Evolutionary conservation across 164 flowering plant species (phyloP), one percentile per base, ranked within the genome.

Genomic region (Vitis rotundifolia): DNA sequence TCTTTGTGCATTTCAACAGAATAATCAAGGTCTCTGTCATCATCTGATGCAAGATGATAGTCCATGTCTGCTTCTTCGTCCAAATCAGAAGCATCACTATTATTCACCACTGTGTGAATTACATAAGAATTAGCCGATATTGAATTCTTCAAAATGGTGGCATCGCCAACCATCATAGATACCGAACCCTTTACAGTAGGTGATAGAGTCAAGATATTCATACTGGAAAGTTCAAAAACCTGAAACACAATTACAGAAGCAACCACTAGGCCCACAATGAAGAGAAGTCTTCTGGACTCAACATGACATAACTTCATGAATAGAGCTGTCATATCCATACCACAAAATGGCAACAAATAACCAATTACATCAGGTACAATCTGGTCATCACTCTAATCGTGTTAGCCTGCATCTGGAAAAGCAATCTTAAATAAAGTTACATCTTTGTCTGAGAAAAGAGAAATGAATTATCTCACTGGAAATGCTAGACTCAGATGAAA

Each of bases 251-350:
- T 44, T 12, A 72, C 14, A 58, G 53, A 26, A 67, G 70, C 57
- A 50, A 75, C 67, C 2, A 61, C 61, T 44, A 74, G 26, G 18
- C 75, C 78, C 49, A 76, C 65, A 15, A 79, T 58, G 26, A 79
- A 61, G 59, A 80, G 31, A 66, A 80, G 37, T 50, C 73, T 82
- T 70, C 72, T 8, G 26, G 75, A 73, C 29, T 66, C 77, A 12
- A 71, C 68, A 50, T 50, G 71, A 59, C 74, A 68, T 37, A 68
- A 63, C 18, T 73, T 64, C 59, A 52, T 70, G 16, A 22, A n/a
- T n/a, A 51, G 59, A n/a, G 44, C 64, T 53, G 52, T 1, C 0
- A 31, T n/a, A 26, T 69, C 76, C 75, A 80, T 79, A n/a, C n/a
- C 61, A 26, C 4, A 15, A 19, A 54, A 54, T n/a, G 8, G 10